A percentile compares a stretch with the other conserved stretches of the same genome.
These are phyloP conservation scores for Acer yangbiense DNA, from an alignment of 345 rosid species.

Conservation along the genomic window DNA sequence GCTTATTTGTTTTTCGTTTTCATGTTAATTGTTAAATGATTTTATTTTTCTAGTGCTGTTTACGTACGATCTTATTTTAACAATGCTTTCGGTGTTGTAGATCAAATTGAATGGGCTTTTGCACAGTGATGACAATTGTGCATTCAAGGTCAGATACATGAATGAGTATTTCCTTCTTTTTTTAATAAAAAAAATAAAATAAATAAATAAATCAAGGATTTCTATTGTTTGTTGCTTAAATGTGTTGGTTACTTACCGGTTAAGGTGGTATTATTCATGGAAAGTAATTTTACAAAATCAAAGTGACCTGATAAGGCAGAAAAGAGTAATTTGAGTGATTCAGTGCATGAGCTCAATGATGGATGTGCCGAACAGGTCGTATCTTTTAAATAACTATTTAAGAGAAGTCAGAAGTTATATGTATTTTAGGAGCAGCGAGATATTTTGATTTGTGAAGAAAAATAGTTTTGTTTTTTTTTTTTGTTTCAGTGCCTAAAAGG, in stretches of 20 bases:
- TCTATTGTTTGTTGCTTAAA: not conserved
- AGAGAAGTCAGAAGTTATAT: not conserved
- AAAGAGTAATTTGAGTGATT: not conserved
- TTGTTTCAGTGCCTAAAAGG: not conserved
- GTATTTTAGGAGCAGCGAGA: not conserved
- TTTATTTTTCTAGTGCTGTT: not conserved
- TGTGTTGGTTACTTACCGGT: not conserved
- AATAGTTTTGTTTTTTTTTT: not conserved
- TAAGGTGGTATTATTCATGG: not conserved
- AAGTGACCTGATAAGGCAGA: not conserved
- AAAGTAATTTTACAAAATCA: not conserved
- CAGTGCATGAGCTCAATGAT: not conserved
- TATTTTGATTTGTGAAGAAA: not conserved
- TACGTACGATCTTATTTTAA: not conserved
- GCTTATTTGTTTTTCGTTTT: not conserved
- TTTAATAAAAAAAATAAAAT: too few relatives aligned
- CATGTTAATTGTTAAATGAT: not conserved
- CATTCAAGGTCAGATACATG: conserved; percentile 60
- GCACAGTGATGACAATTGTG: conserved; percentile 81
- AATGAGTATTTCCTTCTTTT: not conserved
- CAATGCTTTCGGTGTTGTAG: conserved; percentile 44
- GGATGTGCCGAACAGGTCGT: not conserved
- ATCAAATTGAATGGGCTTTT: conserved; percentile 85
- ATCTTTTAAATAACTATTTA: not conserved
- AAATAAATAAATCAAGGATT: not conserved